Conservation (phyloP, 257 asterid genomes). For the Solanum clarkiae region DNA sequence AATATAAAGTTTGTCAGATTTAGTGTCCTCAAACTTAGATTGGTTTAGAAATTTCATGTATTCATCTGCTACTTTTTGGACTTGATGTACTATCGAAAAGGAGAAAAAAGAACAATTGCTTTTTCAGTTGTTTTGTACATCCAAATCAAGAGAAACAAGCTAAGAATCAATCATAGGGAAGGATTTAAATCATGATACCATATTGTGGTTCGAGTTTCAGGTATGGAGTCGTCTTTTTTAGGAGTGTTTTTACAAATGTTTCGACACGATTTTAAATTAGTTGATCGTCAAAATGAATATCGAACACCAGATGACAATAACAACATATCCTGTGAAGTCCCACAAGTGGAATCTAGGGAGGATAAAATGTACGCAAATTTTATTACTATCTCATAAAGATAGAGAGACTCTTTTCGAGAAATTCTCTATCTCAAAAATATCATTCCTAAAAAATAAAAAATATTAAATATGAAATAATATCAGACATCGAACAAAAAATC, state of each 20-base stretch:
- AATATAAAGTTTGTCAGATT: neutral
- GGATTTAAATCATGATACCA: neutral
- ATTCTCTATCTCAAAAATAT: too few species aligned
- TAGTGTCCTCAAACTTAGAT: neutral
- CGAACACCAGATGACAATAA: too few species aligned
- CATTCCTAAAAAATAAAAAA: too few species aligned
- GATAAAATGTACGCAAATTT: too few species aligned
- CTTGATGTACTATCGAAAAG: neutral
- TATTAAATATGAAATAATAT: too few species aligned
- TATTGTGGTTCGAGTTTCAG: neutral
- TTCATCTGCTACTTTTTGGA: neutral
- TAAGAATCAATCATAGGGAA: neutral
- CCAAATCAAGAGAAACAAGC: neutral
- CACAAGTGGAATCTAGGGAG: too few species aligned
- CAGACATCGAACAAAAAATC: too few species aligned
- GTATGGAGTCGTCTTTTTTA: neutral
- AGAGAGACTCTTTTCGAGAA: too few species aligned
- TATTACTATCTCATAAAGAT: too few species aligned
- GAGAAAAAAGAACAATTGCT: neutral
- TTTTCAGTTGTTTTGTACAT: neutral
- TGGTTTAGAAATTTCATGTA: neutral
- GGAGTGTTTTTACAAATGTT: neutral
- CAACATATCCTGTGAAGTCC: too few species aligned
- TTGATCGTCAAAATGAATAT: too few species aligned
- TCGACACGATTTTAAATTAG: accelerated